These are phyloP conservation scores for Suillus alpinus DNA, from an alignment of 768 basidiomycete species.

Conservation along the genomic window DNA sequence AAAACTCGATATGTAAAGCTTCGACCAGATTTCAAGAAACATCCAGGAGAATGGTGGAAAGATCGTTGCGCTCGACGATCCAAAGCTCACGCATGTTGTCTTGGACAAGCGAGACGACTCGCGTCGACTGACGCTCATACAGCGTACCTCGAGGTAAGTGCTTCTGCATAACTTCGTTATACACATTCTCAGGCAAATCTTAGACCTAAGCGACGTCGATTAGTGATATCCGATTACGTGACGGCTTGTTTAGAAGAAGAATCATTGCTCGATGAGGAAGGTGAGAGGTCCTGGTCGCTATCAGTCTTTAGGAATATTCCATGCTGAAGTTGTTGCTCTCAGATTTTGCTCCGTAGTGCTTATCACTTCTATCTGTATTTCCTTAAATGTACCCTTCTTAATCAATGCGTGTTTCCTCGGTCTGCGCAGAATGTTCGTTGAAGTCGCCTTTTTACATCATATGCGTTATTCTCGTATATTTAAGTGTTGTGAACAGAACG, in stretches of 20 bases:
- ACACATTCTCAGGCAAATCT: constrained; percentile 12
- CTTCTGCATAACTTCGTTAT: neutral
- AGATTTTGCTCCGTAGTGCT: constrained; percentile 24
- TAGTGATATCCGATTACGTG: constrained; percentile 78
- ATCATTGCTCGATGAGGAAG: constrained; percentile 83
- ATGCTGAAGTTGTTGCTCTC: neutral
- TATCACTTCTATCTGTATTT: neutral
- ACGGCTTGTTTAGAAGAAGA: constrained; percentile 78
- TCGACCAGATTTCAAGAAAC: constrained; percentile 45
- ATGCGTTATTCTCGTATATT: neutral
- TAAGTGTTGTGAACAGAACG: neutral
- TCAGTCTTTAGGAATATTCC: neutral
- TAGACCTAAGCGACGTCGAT: constrained; percentile 78
- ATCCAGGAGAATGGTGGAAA: constrained; percentile 73
- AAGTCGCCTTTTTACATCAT: neutral
- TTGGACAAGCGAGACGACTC: constrained; percentile 80
- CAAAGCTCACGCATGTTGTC: constrained; percentile 83
- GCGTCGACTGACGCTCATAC: constrained; percentile 68
- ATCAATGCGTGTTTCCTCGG: neutral
- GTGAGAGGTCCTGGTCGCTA: constrained; percentile 34
- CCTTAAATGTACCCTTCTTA: neutral
- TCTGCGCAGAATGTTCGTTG: neutral
- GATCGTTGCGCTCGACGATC: constrained; percentile 64
- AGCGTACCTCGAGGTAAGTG: constrained; percentile 67
- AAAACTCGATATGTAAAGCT: constrained; percentile 39